Conservation (phyloP, 495 filamentous ascomycete genomes). For the Entonaema liquescens region DNA sequence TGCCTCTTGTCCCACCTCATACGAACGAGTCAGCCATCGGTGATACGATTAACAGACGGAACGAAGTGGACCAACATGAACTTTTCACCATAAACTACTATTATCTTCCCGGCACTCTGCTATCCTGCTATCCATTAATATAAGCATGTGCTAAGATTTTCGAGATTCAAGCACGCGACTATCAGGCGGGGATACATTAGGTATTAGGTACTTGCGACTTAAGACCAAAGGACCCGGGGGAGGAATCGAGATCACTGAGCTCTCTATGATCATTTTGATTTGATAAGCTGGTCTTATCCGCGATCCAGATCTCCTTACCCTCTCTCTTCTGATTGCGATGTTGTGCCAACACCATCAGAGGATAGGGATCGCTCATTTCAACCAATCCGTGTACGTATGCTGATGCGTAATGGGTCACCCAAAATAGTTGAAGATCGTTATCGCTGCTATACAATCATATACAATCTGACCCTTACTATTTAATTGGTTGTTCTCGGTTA, state of each 20-base stretch:
- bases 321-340: neutral
- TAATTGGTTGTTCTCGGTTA: neutral
- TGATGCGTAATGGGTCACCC: neutral
- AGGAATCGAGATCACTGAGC: constrained; percentile 3
- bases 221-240: neutral
- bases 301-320: neutral
- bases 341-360: neutral
- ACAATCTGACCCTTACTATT: neutral
- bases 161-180: neutral
- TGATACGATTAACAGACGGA: neutral
- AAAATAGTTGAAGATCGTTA: neutral
- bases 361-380: too few relatives aligned
- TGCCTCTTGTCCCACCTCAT: neutral
- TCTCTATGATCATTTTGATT: neutral
- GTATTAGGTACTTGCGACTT: neutral
- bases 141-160: neutral
- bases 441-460: neutral
- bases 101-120: too few relatives aligned
- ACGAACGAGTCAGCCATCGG: neutral
- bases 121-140: neutral
- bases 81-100: neutral
- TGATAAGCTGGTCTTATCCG: neutral
- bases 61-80: neutral
- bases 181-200: too few relatives aligned
- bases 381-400: neutral